These are phyloP conservation scores for Rhodotorula sp. DNA, from an alignment of 1,284 basidiomycete species.

Conservation along the genomic window DNA sequence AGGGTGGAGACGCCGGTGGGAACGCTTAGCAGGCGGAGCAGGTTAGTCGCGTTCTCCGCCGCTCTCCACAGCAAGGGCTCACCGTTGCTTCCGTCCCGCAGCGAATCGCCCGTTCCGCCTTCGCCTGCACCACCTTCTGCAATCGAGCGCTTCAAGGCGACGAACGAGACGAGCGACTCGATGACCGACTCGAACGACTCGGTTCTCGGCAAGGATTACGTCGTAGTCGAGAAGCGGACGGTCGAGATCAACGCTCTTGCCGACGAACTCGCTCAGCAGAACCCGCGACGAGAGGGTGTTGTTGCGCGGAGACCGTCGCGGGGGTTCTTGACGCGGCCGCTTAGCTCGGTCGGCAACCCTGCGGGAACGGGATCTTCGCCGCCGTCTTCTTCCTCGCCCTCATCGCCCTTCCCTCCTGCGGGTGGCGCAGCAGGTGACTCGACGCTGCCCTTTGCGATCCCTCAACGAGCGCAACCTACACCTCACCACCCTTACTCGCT, in stretches of 20 bases:
- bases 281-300: slow-evolving; percentile 47
- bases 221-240: slow-evolving; percentile 59
- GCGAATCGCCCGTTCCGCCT: slow-evolving; percentile 13
- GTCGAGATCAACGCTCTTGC: slow-evolving; percentile 60
- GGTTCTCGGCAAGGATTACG: slow-evolving; percentile 55
- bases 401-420: slow-evolving; percentile 45
- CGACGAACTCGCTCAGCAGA: slow-evolving; percentile 54
- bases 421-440: slow-evolving; percentile 6
- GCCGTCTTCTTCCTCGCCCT: slow-evolving; percentile 36
- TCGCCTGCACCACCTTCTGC: slow-evolving; percentile 17
- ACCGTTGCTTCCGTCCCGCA: not conserved
- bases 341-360: slow-evolving; percentile 30
- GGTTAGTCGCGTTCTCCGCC: not conserved
- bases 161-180: slow-evolving; percentile 19
- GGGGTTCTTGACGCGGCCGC: slow-evolving; percentile 42
- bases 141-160: slow-evolving; percentile 23
- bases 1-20: not conserved
- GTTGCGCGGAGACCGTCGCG: slow-evolving; percentile 50
- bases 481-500: slow-evolving; percentile 38
- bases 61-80: too few species aligned
- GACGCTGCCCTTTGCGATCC: slow-evolving; percentile 52
- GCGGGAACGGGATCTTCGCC: not conserved
- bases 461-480: slow-evolving; percentile 27
- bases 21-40: not conserved
- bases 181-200: slow-evolving; percentile 43